Evolutionary conservation across 2,329 filamentous ascomycete genomes (phyloP).

Genomic region (Talaromyces amestolkiae): DNA sequence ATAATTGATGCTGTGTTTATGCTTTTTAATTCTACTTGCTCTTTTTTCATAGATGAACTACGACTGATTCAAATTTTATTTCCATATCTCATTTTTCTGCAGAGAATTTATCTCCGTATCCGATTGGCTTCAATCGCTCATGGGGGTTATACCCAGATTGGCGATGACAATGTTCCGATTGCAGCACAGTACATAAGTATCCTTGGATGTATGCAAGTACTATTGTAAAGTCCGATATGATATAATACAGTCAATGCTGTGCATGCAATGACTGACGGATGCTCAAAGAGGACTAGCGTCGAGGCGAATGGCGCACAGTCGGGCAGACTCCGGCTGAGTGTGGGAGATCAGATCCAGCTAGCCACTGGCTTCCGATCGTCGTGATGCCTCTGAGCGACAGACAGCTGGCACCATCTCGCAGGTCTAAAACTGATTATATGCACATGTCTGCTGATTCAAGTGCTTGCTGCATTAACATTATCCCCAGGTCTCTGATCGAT

Average conservation of each 20-base stretch:
- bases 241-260: neutral
- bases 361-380: slow-evolving; percentile 5
- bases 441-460: neutral
- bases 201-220: neutral
- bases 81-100: no score
- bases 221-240: no score
- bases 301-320: neutral
- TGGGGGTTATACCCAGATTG: neutral
- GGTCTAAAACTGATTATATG: neutral
- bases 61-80: neutral
- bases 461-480: neutral
- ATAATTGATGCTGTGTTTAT: neutral
- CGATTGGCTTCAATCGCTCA: neutral
- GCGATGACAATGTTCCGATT: neutral
- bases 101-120: neutral
- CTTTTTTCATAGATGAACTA: neutral
- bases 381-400: neutral
- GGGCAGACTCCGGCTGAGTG: neutral
- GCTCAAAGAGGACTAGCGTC: neutral
- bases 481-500: neutral
- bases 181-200: neutral
- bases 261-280: neutral
- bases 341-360: neutral
- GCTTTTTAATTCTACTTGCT: neutral
- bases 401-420: neutral